Evolutionary conservation across 2,329 filamentous ascomycete species (phyloP), one percentile per base, ranked within the genome.

Genomic region (Talaromyces atroroseus): DNA sequence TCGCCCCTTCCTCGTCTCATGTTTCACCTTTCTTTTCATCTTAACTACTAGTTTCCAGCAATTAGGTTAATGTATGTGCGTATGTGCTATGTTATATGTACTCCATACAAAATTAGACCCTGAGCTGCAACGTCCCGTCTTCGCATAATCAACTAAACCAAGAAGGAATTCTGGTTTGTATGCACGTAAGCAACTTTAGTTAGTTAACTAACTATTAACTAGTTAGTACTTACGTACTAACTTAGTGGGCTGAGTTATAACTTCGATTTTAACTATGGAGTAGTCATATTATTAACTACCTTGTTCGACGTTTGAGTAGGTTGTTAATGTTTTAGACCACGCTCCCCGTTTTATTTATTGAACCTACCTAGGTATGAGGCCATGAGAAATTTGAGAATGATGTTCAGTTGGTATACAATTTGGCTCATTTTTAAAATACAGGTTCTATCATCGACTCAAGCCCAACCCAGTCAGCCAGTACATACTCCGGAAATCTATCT

Each of bases 91-190:
- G 36, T 18, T 18, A 40, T 44, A 44, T 44, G 40, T 44, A 40
- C 5, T 40, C 11, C 16, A 14, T 40, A 44, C 52, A 49, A 38
- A 36, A 21, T 29, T 29, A 54, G 52, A 54, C 52, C 52, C 52
- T 54, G 52, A 54, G 32, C 45, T 54, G 52, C 52, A 54, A 44
- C 52, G 34, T 49, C 52, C 52, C 52, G 52, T 54, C 52, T 54
- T 54, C 52, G 52, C 52, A 54, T 54, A 54, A 40, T 34, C 24
- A 49, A 29, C 52, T 54, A 54, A 48, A 29, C 52, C 45, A 26
- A 26, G 38, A 36, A 38, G 11, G 45, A 54, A 49, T 48, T 45
- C 32, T 54, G 47, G 47, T 40, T 26, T 21, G 34, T 40, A 48
- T 54, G 52, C 45, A 34, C 21, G 45, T 54, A 23, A 44, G n/a